Conservation (phyloP, 768 basidiomycete species). For the Naganishia friedmannii region DNA sequence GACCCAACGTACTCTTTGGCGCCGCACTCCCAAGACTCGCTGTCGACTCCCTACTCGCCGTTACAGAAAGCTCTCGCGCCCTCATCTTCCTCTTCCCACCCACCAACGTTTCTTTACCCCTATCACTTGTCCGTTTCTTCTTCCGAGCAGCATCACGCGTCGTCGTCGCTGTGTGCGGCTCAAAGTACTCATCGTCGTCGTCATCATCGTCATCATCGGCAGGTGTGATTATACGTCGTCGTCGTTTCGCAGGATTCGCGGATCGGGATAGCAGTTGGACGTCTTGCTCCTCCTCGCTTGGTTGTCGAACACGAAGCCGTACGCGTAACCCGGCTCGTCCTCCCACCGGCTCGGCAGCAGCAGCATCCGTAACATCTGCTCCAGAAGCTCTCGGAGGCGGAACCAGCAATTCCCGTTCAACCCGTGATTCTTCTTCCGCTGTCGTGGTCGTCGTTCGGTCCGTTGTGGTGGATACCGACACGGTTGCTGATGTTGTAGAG, state of each 20-base stretch:
- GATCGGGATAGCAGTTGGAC: too few species aligned
- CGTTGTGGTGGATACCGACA: slow-evolving; percentile 15
- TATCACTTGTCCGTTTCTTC: neutral
- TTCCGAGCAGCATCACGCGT: neutral
- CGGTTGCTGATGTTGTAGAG: neutral
- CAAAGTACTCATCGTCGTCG: slow-evolving; percentile 9
- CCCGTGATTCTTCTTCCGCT: slow-evolving; percentile 20
- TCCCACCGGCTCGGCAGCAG: neutral
- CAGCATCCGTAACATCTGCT: too few species aligned
- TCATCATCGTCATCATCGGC: neutral
- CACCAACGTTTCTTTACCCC: neutral
- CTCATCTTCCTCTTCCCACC: neutral
- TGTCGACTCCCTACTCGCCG: slow-evolving; percentile 14
- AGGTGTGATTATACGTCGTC: neutral
- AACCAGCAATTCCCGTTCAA: slow-evolving; percentile 7
- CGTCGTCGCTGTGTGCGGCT: neutral
- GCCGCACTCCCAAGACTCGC: slow-evolving; percentile 7
- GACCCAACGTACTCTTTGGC: neutral
- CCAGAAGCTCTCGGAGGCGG: neutral
- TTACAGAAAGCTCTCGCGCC: neutral
- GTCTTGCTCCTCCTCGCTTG: too few species aligned
- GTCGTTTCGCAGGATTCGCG: neutral
- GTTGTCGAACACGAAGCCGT: slow-evolving; percentile 5
- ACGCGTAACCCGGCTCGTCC: slow-evolving; percentile 10
- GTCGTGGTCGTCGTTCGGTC: slow-evolving; percentile 10